Evolutionary conservation across 768 basidiomycete species (phyloP).

Genomic region (Neoboletus subvelutipes): DNA sequence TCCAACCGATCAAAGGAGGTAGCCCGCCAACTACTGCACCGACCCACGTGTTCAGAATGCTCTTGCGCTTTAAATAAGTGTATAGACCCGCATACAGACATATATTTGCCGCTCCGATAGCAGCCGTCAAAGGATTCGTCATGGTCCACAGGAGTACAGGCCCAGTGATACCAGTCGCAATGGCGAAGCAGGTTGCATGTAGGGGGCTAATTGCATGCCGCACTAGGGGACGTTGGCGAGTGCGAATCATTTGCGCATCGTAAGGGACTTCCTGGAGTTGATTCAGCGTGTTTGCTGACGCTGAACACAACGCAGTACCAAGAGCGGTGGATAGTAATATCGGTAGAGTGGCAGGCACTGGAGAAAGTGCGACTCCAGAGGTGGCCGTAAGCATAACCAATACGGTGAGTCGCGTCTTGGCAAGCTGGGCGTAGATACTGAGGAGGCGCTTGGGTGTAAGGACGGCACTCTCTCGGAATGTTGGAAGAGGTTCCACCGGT

Average conservation of each 20-base stretch:
- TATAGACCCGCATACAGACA: conserved; percentile 88
- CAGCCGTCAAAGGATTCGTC: conserved; percentile 84
- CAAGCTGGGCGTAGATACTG: conserved; percentile 73
- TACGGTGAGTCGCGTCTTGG: conserved; percentile 80
- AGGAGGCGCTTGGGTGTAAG: conserved; percentile 54
- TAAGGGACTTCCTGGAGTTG: conserved; percentile 93
- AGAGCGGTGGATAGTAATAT: conserved; percentile 83
- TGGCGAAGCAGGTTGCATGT: conserved; percentile 81
- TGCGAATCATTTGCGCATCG: conserved; percentile 95
- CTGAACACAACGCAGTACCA: conserved; percentile 88
- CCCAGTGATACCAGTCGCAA: conserved; percentile 74
- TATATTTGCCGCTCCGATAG: conserved; percentile 82
- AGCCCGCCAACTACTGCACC: conserved; percentile 90
- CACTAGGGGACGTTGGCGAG: conserved; percentile 83
- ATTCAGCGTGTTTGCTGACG: conserved; percentile 93
- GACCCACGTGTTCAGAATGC: conserved; percentile 88
- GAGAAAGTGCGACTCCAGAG: conserved; percentile 91
- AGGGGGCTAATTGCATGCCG: conserved; percentile 79
- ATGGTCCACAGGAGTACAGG: conserved; percentile 74
- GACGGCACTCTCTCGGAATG: conserved; percentile 38
- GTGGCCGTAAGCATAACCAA: conserved; percentile 88
- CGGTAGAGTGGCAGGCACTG: conserved; percentile 79
- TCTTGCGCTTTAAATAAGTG: conserved; percentile 87
- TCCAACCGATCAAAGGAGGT: conserved; percentile 98
- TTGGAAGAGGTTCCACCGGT: conserved; percentile 16